Evolutionary conservation across 2,329 filamentous ascomycete species (phyloP), one percentile per base, ranked within the genome.

Genomic region (Trichoderma endophyticum): DNA sequence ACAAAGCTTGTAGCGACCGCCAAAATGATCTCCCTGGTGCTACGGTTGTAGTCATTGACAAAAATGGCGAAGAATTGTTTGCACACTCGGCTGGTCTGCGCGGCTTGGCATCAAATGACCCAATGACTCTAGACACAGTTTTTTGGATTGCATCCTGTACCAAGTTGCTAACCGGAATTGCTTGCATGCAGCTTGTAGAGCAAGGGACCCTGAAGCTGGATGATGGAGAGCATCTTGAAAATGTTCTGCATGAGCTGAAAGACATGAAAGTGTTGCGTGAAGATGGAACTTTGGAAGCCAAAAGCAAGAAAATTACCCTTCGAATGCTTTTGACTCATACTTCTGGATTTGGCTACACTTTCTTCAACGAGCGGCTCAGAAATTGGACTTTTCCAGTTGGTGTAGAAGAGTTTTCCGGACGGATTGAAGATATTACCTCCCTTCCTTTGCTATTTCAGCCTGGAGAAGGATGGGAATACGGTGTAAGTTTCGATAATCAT

Each of bases 101-200:
- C 1, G 67, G 67, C 7, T 28, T 54, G 28, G 57, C 43, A 11
- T 70, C 67, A 2, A 39, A 54, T 26, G 67, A 70, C 1, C 57
- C 67, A 62, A 62, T 70, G 67, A 70, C 56, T 28, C 56, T 54
- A 12, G 57, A 70, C 0, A 62, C 39, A 7, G 9, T 54, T 6
- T 70, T 70, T 9, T 70, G 67, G 67, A 70, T 70, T 28, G 57
- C 57, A 36, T 70, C 57, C 3, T 70, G 67, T n/a, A 70, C 57
- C 9, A 70, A 62, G 28, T 54, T 62, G 39, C 56, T 70, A 7
- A 70, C 66, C 6, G 66, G 57, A 12, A 5, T 70, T 61, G 67
- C 67, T 36, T 70, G 67, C 30, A 70, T 70, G 67, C 67, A 70
- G 21, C 67, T 70, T 28, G 67, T 70, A 6, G 67, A 70, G 28